Evolutionary conservation across 371 early-diverging fungal species (phyloP).

Genomic region (Racocetra persica): DNA sequence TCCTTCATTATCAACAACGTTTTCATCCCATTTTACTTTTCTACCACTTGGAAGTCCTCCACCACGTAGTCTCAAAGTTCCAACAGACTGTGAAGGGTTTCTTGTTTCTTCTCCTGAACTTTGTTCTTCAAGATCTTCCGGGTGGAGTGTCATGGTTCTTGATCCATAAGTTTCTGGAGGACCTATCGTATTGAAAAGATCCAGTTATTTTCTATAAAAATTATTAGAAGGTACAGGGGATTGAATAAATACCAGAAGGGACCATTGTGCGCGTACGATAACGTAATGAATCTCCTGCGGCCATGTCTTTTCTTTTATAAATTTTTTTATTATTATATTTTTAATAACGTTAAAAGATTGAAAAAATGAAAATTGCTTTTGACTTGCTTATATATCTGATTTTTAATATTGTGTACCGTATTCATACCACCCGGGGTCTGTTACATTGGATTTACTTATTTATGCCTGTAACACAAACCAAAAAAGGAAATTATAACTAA

Average conservation of each 20-base stretch:
- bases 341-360: too few species aligned
- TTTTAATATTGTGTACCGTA: too few species aligned
- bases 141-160: conserved; percentile 34
- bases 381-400: too few species aligned
- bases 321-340: too few species aligned
- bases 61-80: conserved; percentile 42
- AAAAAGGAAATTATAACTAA: too few species aligned
- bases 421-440: too few species aligned
- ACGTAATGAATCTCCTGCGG: conserved; percentile 27
- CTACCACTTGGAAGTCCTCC: conserved; percentile 31
- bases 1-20: conserved; percentile 88
- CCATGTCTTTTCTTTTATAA: background rate
- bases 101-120: background rate
- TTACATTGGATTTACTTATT: too few species aligned
- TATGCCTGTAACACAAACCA: too few species aligned
- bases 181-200: background rate
- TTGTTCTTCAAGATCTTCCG: conserved; percentile 3
- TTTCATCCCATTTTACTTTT: conserved; percentile 82
- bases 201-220: background rate
- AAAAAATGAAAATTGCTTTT: too few species aligned
- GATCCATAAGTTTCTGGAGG: conserved; percentile 33
- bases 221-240: background rate
- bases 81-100: background rate
- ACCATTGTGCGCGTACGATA: conserved; percentile 21
- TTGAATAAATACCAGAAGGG: conserved; percentile 4